Evolutionary conservation across 2,329 filamentous ascomycete species (phyloP).

Genomic region (Nemania serpens): DNA sequence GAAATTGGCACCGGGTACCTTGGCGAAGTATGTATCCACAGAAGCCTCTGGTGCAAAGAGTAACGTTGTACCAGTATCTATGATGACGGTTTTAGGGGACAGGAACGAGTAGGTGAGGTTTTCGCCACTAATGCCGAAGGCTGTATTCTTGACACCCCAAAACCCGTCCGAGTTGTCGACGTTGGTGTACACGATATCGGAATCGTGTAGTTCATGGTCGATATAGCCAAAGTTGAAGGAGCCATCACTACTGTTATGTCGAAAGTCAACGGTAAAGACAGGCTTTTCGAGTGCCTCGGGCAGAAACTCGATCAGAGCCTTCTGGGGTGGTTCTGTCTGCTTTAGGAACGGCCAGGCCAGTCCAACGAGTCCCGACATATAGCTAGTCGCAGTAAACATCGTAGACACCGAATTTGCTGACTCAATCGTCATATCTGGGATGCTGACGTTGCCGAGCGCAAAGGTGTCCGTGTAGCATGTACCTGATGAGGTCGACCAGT

Average conservation of each 20-base stretch:
- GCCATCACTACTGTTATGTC: conserved; percentile 51
- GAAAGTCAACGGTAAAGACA: conserved; percentile 57
- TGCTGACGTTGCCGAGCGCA: conserved; percentile 49
- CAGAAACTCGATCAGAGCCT: conserved; percentile 52
- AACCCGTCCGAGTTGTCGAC: conserved; percentile 58
- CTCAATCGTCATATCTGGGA: conserved; percentile 55
- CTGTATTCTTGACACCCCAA: conserved; percentile 47
- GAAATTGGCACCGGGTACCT: conserved; percentile 57
- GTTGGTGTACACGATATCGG: conserved; percentile 51
- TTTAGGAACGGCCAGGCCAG: conserved; percentile 53
- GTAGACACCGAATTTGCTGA: conserved; percentile 51
- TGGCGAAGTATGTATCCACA: conserved; percentile 63
- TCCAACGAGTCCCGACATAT: conserved; percentile 57
- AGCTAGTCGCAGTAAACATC: conserved; percentile 48
- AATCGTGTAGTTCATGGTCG: conserved; percentile 46
- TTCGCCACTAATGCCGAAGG: conserved; percentile 43
- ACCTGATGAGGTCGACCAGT: conserved; percentile 48
- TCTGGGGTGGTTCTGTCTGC: conserved; percentile 49
- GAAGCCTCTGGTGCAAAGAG: conserved; percentile 63
- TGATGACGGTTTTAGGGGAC: conserved; percentile 55
- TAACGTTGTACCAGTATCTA: conserved; percentile 72
- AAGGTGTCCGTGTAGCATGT: conserved; percentile 58
- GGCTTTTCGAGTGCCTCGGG: conserved; percentile 46
- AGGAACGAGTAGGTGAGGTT: conserved; percentile 45
- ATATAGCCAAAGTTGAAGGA: conserved; percentile 57